Evolutionary conservation across 2,329 filamentous ascomycete genomes (phyloP), one percentile per base, ranked within the genome.

Genomic region (Alternaria arborescens): DNA sequence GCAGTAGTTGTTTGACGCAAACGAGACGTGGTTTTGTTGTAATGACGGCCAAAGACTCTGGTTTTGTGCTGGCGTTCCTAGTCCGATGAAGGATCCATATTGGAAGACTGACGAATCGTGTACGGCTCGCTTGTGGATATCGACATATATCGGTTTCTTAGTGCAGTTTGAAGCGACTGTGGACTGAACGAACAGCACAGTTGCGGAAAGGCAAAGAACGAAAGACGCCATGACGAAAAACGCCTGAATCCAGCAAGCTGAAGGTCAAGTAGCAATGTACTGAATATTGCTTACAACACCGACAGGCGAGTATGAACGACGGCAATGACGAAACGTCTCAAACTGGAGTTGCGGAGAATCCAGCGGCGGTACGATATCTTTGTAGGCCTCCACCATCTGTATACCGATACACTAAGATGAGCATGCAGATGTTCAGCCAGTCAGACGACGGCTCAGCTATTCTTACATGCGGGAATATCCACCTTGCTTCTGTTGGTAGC

Each of bases 71-170:
- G 79, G 78, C 8, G 75, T 71, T 8, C 80, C 80, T 8, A 81
- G 70, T 20, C 81, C 81, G 34, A 81, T 78, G 69, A 82, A 82
- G 2, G 79, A 78, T 48, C 81, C 81, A 72, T 82, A 82, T 56
- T 81, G 80, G 48, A 79, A 78, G 12, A 73, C 68, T 2, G 69
- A 62, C 6, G 76, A 76, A 48, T 77, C 76, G 52, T 81, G 76
- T n/a, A 82, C 80, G 14, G 71, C 76, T 52, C 81, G 72, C 59
- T 76, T 77, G 55, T 82, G 80, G 38, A 82, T 81, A 47, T 82
- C 80, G 66, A 82, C 78, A 57, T 80, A 82, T 55, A 82, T 75
- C 0, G 79, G 79, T 32, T 72, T 65, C 53, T 69, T 75, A 7
- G 76, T 76, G 60, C 78, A 80, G 65, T 80, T 78, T 62, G 77